phyloP scores from a whole-genome alignment of 2,329 filamentous ascomycete species.

The Colletotrichum sp. region DNA sequence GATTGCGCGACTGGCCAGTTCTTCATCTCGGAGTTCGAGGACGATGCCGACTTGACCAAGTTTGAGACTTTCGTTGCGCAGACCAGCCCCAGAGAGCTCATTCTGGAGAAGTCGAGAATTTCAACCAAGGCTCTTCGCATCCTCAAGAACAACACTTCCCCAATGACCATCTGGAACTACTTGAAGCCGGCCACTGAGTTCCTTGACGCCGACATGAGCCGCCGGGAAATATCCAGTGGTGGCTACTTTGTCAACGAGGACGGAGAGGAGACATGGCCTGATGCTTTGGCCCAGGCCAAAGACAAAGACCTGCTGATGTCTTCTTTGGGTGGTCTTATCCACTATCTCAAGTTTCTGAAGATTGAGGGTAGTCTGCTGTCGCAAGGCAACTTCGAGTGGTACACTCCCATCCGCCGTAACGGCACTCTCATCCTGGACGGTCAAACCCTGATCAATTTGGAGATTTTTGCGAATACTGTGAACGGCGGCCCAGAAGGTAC shows the following conservation, averaged over 20 bases:
- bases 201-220: slow-evolving; percentile 82
- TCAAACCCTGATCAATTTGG: slow-evolving; percentile 96
- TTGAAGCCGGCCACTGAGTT: slow-evolving; percentile 89
- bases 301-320: slow-evolving; percentile 88
- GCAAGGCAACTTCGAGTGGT: slow-evolving; percentile 88
- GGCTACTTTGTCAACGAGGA: slow-evolving; percentile 76
- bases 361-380: slow-evolving; percentile 87
- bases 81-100: slow-evolving; percentile 83
- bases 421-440: slow-evolving; percentile 92
- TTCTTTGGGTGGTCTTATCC: slow-evolving; percentile 84
- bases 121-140: slow-evolving; percentile 92
- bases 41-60: slow-evolving; percentile 92
- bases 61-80: slow-evolving; percentile 98
- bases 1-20: slow-evolving; percentile 97
- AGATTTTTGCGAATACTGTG: slow-evolving; percentile 91
- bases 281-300: slow-evolving; percentile 71
- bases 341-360: slow-evolving; percentile 86
- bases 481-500: slow-evolving; percentile 88
- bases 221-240: slow-evolving; percentile 79
- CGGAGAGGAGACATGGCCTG: slow-evolving; percentile 70
- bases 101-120: slow-evolving; percentile 85
- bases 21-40: slow-evolving; percentile 87
- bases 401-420: slow-evolving; percentile 89
- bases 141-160: slow-evolving; percentile 92
- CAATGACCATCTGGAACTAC: slow-evolving; percentile 94